A percentile compares a stretch with the other conserved stretches of the same genome.
phyloP scores from a whole-genome alignment of 495 filamentous ascomycete species.

The Talaromyces trachyspermus region DNA sequence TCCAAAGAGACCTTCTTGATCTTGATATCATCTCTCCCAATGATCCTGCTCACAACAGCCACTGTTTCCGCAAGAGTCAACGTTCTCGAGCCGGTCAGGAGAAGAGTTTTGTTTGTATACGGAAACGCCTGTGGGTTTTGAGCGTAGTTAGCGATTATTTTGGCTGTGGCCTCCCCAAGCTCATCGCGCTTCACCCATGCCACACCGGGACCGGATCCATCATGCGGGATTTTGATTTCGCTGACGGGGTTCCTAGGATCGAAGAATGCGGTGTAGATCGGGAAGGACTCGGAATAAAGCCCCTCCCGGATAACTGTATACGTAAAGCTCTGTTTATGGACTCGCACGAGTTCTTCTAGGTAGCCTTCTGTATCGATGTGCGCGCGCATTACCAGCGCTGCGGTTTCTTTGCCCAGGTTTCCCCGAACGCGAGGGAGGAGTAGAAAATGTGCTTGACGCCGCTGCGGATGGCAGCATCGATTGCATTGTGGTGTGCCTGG shows the following conservation, averaged over 20 bases:
- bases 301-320: constrained; percentile 46
- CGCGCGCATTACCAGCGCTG: constrained; percentile 48
- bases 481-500: constrained; percentile 33
- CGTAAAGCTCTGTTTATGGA: constrained; percentile 10
- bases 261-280: constrained; percentile 51
- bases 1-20: constrained; percentile 20
- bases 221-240: constrained; percentile 28
- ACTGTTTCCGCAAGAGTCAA: constrained; percentile 27
- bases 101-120: constrained; percentile 17
- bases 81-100: constrained; percentile 23
- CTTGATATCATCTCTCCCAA: constrained; percentile 14
- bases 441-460: constrained; percentile 51
- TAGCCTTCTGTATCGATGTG: constrained; percentile 49
- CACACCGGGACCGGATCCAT: constrained; percentile 21
- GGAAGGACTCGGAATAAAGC: constrained; percentile 49
- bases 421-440: constrained; percentile 45
- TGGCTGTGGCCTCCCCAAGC: constrained; percentile 28
- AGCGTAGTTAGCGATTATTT: constrained; percentile 20
- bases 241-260: constrained; percentile 11
- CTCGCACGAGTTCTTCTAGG: constrained; percentile 24
- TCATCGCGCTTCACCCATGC: constrained; percentile 30
- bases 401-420: constrained; percentile 22
- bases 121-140: constrained; percentile 1
- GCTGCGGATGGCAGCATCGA: constrained; percentile 41
- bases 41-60: constrained; percentile 13